These are phyloP conservation scores for Trichothecium roseum DNA, from an alignment of 2,329 filamentous ascomycete species.

Conservation along the genomic window DNA sequence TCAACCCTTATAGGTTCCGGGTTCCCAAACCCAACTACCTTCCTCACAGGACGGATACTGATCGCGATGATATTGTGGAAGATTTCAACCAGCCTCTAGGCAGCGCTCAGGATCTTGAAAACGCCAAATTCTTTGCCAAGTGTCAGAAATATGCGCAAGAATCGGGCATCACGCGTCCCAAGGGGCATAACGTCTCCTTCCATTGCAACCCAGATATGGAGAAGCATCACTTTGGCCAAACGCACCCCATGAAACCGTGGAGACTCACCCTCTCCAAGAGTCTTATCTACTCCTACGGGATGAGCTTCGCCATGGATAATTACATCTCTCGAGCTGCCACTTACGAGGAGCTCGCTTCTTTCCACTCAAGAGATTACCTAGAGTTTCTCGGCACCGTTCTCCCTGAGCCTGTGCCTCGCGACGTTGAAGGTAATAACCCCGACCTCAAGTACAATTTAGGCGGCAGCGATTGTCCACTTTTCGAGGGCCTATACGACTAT, in stretches of 20 bases:
- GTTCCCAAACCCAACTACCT: slow-evolving; percentile 51
- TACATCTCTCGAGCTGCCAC: slow-evolving; percentile 78
- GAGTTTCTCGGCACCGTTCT: slow-evolving; percentile 71
- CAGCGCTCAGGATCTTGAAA: slow-evolving; percentile 40
- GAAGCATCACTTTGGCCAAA: slow-evolving; percentile 91
- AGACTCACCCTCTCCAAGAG: slow-evolving; percentile 91
- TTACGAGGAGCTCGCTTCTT: slow-evolving; percentile 76
- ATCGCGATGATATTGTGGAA: slow-evolving; percentile 42
- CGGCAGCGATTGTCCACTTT: slow-evolving; percentile 90
- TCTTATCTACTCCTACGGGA: slow-evolving; percentile 86
- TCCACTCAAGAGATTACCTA: slow-evolving; percentile 83
- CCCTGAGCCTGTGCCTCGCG: slow-evolving; percentile 51
- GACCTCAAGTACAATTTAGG: slow-evolving; percentile 73
- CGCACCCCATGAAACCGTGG: slow-evolving; percentile 99
- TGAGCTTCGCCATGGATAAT: slow-evolving; percentile 94
- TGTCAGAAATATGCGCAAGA: slow-evolving; percentile 45
- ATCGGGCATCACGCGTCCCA: slow-evolving; percentile 66
- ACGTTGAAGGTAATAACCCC: slow-evolving; percentile 53
- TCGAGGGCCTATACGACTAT: slow-evolving; percentile 92
- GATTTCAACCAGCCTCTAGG: slow-evolving; percentile 41
- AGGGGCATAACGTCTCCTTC: slow-evolving; percentile 86
- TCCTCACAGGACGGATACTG: slow-evolving; percentile 40
- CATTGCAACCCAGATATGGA: slow-evolving; percentile 94
- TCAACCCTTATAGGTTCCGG: slow-evolving; percentile 39
- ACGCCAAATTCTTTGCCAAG: slow-evolving; percentile 46